Evolutionary conservation across 2,329 filamentous ascomycete species (phyloP), one percentile per base, ranked within the genome.

Genomic region (Colletotrichum orchidophilum): DNA sequence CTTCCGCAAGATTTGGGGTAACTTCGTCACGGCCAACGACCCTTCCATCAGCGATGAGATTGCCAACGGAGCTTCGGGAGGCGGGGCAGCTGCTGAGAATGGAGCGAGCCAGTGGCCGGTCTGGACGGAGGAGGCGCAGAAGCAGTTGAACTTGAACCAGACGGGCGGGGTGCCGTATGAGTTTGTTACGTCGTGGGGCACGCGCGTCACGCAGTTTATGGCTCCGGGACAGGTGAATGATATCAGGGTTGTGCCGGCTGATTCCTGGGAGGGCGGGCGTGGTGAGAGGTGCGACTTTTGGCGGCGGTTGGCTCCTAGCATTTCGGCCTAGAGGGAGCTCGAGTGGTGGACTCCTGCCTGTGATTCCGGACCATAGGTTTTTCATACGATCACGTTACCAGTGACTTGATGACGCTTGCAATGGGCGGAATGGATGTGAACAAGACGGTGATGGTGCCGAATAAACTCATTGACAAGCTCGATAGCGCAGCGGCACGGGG

Each of bases 401-500:
- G 77, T 1, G 83, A 82, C 63, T 83, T 80, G 21, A 91, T 80
- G 2, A 85, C 80, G 12, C 78, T 81, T 0, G 85, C 85, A 33
- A 90, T 83, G 0, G 85, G 83, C 12, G 88, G 87, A 46, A 91
- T 85, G 1, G 87, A 88, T 1, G 88, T 90, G 74, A 90, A 84
- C 5, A 88, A 78, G 18, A 91, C 84, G 0, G 87, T 90, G 12
- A 90, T 85, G 2, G 88, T 87, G 9, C 88, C 88, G 74, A 91
- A 90, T 9, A 91, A 74, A 61, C 85, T 87, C 89, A 91, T 91
- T 0, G 87, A 87, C 27, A 91, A 78, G 73, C 87, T 90, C 21
- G 87, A 88, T 61, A 91, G 79, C 21, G 89, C 88, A 1, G 88
- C 89, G 6, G 88, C 88, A 53, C 88, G 83, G 1, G 88, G 88